Evolutionary conservation across 2,329 filamentous ascomycete genomes (phyloP), one percentile per base, ranked within the genome.

Genomic region (Aspergillus neotritici): DNA sequence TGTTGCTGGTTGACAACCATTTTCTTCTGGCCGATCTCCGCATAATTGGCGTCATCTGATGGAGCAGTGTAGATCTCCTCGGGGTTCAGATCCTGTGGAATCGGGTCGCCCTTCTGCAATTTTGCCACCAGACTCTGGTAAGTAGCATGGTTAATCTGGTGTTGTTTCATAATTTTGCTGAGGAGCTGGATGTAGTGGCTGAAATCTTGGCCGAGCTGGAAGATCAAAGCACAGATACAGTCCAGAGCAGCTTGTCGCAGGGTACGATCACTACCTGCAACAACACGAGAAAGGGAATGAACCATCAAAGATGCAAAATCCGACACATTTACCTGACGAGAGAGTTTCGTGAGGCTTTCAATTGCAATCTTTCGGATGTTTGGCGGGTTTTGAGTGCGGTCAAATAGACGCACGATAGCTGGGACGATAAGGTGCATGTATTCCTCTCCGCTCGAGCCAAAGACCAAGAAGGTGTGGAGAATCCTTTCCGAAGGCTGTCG

Each of bases 361-460:
- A 98, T 97, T 0, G 91, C 91, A 16, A 83, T 82, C 65, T 89
- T 94, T 41, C 88, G 80, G 37, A 96, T 80, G 46, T 84, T 84
- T 1, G 79, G 73, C 6, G 89, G 88, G 50, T 94, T 87, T 9
- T 85, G 83, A 28, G 85, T 80, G 60, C 88, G 94, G 63, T 98
- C 91, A 59, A 98, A 97, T 37, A 95, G 86, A 34, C 86, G 83
- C 7, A 98, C 90, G 58, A 98, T 89, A 30, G 94, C 88, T 0
- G 93, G 93, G 40, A 98, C 87, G 53, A 99, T 97, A 40, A 98
- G 76, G 63, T 98, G 93, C 93, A 98, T 98, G 65, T 98, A 98
- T 64, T 98, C 93, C 63, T 98, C 93, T 9, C 86, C 87, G 59
- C 90, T 97, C 0, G 90, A 84, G 1, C 94, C 94, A 62, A 98